phyloP scores from a whole-genome alignment of 2,329 filamentous ascomycete species.

The Sporothrix pallida region DNA sequence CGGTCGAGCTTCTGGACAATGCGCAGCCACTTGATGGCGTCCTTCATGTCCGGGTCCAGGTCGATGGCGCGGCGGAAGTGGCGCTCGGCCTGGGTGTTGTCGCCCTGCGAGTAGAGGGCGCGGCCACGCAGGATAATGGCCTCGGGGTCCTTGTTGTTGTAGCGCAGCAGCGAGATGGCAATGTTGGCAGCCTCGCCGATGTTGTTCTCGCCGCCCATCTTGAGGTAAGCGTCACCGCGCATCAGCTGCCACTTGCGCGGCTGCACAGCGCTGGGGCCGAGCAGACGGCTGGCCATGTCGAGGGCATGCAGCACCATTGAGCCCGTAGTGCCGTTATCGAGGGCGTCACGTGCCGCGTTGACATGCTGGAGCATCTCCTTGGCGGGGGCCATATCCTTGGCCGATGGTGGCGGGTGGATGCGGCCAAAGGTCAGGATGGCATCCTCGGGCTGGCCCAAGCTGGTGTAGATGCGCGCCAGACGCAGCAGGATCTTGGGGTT shows the following conservation, averaged over 20 bases:
- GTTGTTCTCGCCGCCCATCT: slow-evolving; percentile 88
- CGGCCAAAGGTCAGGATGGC: slow-evolving; percentile 81
- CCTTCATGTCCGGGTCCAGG: slow-evolving; percentile 89
- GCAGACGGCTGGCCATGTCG: slow-evolving; percentile 82
- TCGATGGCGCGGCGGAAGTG: slow-evolving; percentile 88
- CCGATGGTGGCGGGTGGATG: slow-evolving; percentile 79
- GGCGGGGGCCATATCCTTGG: slow-evolving; percentile 84
- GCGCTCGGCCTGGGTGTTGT: slow-evolving; percentile 92
- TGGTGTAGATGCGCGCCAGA: slow-evolving; percentile 87
- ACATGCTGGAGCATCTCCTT: slow-evolving; percentile 85
- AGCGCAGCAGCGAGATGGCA: slow-evolving; percentile 82
- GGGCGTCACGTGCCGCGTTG: slow-evolving; percentile 75
- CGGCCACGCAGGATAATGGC: slow-evolving; percentile 88
- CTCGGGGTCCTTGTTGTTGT: slow-evolving; percentile 91
- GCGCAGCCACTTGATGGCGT: slow-evolving; percentile 85
- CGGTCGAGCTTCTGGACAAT: slow-evolving; percentile 90
- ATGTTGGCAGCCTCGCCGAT: slow-evolving; percentile 92
- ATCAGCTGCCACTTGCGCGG: slow-evolving; percentile 94
- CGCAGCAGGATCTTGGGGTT: slow-evolving; percentile 89
- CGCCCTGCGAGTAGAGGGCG: slow-evolving; percentile 86
- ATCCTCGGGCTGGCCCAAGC: slow-evolving; percentile 82
- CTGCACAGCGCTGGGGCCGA: slow-evolving; percentile 75
- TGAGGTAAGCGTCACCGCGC: slow-evolving; percentile 88
- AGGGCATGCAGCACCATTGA: slow-evolving; percentile 93
- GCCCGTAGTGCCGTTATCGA: slow-evolving; percentile 75